phyloP scores from a whole-genome alignment of 805 yeast genomes.

The Tetrapisispora taiwanensis region DNA sequence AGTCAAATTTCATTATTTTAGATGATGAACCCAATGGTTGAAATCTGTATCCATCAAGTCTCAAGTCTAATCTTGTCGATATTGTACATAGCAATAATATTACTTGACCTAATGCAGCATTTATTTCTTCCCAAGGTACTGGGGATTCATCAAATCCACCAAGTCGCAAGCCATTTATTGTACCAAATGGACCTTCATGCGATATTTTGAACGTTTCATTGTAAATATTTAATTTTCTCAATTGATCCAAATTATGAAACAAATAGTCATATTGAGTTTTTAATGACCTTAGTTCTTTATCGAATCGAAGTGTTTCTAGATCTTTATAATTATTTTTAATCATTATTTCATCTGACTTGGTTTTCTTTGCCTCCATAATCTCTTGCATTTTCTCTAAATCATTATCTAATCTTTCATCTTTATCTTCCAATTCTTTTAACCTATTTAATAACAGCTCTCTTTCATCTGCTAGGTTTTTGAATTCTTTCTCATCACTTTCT shows the following conservation, averaged over 20 bases:
- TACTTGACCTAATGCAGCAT: slow-evolving; percentile 84
- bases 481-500: slow-evolving; percentile 22
- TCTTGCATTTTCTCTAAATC: slow-evolving; percentile 37
- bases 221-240: slow-evolving; percentile 72
- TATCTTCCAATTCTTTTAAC: slow-evolving; percentile 25
- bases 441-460: slow-evolving; percentile 14
- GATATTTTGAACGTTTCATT: slow-evolving; percentile 77
- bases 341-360: slow-evolving; percentile 36
- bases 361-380: slow-evolving; percentile 38
- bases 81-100: slow-evolving; percentile 60
- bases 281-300: slow-evolving; percentile 50
- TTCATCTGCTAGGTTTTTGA: slow-evolving; percentile 23
- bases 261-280: slow-evolving; percentile 54
- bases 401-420: slow-evolving; percentile 35
- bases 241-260: slow-evolving; percentile 53
- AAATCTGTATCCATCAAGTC: slow-evolving; percentile 49
- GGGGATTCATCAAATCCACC: slow-evolving; percentile 52
- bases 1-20: slow-evolving; percentile 43
- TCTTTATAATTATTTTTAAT: slow-evolving; percentile 45
- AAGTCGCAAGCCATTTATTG: slow-evolving; percentile 76
- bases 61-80: slow-evolving; percentile 43
- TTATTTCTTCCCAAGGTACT: slow-evolving; percentile 85
- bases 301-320: slow-evolving; percentile 40
- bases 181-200: slow-evolving; percentile 74
- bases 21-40: slow-evolving; percentile 83